Conservation (phyloP, 2,329 filamentous ascomycete species). For the Fusarium albosuccineum region DNA sequence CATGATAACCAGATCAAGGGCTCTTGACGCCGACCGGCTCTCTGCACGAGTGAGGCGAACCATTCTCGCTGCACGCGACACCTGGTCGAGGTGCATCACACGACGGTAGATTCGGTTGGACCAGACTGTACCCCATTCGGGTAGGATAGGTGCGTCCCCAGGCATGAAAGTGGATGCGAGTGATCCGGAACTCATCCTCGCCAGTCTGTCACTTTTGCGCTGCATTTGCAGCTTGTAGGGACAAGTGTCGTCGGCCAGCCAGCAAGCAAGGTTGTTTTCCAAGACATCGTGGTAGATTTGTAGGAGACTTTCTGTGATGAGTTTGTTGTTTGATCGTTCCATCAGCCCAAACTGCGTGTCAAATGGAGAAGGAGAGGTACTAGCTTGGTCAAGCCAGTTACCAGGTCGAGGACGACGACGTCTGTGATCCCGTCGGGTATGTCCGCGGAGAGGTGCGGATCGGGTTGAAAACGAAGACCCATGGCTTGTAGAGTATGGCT, state of each 20-base stretch:
- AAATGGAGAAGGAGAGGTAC: constrained; percentile 27
- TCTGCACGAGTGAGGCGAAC: constrained; percentile 55
- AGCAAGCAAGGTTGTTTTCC: constrained; percentile 65
- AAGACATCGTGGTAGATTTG: constrained; percentile 66
- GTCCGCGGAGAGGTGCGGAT: background rate
- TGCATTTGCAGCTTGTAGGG: constrained; percentile 58
- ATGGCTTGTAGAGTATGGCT: constrained; percentile 1
- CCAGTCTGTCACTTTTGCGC: constrained; percentile 3
- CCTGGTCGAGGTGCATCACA: constrained; percentile 60
- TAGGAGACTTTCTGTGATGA: constrained; percentile 59
- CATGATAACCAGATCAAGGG: constrained; percentile 62
- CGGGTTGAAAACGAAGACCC: constrained; percentile 14
- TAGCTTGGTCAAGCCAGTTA: constrained; percentile 14
- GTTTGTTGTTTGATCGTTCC: constrained; percentile 46
- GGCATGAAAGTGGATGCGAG: background rate
- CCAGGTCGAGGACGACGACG: constrained; percentile 6
- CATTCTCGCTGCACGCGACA: constrained; percentile 55
- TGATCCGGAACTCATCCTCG: background rate
- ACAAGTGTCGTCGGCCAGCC: constrained; percentile 65
- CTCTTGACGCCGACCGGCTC: constrained; percentile 56
- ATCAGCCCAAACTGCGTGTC: constrained; percentile 42
- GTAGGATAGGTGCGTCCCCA: constrained; percentile 43
- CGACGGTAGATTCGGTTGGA: constrained; percentile 62
- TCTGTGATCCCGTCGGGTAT: background rate
- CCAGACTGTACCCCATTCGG: constrained; percentile 56